phyloP scores from a whole-genome alignment of 2,329 filamentous ascomycete species.

The Aspergillus neotritici region DNA sequence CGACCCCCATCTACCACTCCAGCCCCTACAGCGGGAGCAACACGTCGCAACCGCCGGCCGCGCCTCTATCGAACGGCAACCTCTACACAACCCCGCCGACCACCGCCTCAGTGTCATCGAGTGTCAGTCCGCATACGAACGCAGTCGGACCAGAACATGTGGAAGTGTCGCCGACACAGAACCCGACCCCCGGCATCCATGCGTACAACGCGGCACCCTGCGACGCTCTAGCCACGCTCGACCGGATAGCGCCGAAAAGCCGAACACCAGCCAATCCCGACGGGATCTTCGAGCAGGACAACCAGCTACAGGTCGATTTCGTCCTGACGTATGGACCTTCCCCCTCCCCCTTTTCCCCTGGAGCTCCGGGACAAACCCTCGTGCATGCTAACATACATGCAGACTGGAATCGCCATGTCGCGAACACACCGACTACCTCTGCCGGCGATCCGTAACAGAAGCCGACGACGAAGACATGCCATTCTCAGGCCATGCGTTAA shows the following conservation, averaged over 20 bases:
- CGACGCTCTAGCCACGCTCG: constrained; percentile 22
- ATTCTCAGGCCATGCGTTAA: constrained; percentile 81
- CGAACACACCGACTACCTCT: constrained; percentile 69
- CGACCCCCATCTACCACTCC: constrained; percentile 25
- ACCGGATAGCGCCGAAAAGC: constrained; percentile 17
- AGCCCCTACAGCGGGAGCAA: constrained; percentile 41
- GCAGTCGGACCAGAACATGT: constrained; percentile 19
- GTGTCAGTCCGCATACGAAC: constrained; percentile 26
- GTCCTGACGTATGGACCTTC: constrained; percentile 39
- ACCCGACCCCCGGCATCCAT: constrained; percentile 20
- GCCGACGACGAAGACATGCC: constrained; percentile 56
- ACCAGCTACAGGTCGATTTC: constrained; percentile 45
- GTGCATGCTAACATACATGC: constrained; percentile 10
- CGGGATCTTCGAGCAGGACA: constrained; percentile 41
- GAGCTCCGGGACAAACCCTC: too few relatives aligned
- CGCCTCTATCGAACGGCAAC: constrained; percentile 19
- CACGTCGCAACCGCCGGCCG: constrained; percentile 26
- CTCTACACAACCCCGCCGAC: constrained; percentile 31
- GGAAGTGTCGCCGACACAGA: constrained; percentile 24
- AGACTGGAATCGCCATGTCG: constrained; percentile 52
- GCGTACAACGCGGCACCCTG: constrained; percentile 17
- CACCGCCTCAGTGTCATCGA: constrained; percentile 24
- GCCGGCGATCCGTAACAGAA: constrained; percentile 63
- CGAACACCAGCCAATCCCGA: constrained; percentile 17
- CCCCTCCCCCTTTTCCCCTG: background rate